Base-by-base conservation (phyloP, 106 monocot species). In the Posidonia australis region DNA sequence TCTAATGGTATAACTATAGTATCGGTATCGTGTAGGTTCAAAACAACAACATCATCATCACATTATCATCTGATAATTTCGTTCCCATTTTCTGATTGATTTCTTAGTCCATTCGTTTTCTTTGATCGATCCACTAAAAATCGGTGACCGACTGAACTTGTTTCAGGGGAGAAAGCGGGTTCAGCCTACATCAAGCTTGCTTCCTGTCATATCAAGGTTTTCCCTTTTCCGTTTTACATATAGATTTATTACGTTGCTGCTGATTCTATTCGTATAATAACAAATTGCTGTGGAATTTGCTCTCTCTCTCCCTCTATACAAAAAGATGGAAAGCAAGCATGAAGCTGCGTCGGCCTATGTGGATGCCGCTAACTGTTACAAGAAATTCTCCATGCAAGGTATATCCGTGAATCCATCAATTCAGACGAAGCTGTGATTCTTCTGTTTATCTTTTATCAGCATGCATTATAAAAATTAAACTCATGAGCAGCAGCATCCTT, bases 341-440 rank as follows among this genome's bases (percentile, higher is more conserved):
- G 75, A 75, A 54, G 75, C 67, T 19, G 75, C 75, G 42, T 75
- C 75, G 26, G 67, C 75, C 10, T 75, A 52, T 57, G 75, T 75
- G 48, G 68, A 75, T 75, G 67, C 75, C 17, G 67, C 75, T 1
- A 75, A 75, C 62, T 68, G 67, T 62, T 75, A 75, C 53, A 75
- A 75, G 44, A 75, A 75, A 62, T 41, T 62, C 6, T 67, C 75
- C 26, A 22, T 62, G 24, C 67, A 68, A 68, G 75, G 75, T 75
- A 36, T 36, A 36, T 36, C 36, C 7, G 36, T 36, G 36, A 36
- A 36, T 36, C 7, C n/a, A n/a, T n/a, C n/a, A n/a, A n/a, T n/a
- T n/a, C n/a, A n/a, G n/a, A n/a, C n/a, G 36, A 36, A 36, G 36
- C 36, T 36, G 36, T 36, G 5, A 36, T 36, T 36, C 36, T 36